Base-by-base conservation (phyloP, 805 yeast species). In the Debaryomyces maramus region DNA sequence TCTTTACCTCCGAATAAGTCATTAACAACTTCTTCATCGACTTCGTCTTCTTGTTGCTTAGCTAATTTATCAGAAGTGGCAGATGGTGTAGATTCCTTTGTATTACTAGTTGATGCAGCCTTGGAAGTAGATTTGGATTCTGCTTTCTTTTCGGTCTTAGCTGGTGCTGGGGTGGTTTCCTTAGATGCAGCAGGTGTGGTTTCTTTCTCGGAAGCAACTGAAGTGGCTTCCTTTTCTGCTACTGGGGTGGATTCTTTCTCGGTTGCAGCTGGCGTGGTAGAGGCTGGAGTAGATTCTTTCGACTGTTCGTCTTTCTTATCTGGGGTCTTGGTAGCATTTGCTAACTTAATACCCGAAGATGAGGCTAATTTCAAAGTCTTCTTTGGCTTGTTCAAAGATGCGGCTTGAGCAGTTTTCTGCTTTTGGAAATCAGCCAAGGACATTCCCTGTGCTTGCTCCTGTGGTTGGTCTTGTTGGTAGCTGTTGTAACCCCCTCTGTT, bases 1-100 rank as follows among this genome's bases (percentile, higher is more conserved):
- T 91, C 99, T 67, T 93, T 93, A 58, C 96, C 96, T 49, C 97
- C 97, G 59, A 88, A 93, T 86, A 93, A 70, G 56, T 95, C 99
- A 43, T 79, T 83, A 48, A 93, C 88, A 48, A 90, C 79, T 53
- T 84, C 93, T 57, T 86, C 86, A 61, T 91, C 97, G 41, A 90
- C 75, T 55, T 77, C 80, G 27, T 85, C 91, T 59, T 85, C 95
- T 63, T 81, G 88, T 56, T 82, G 88, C 50, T 77, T 80, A 50
- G 67, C 68, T 23, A 81, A 51, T 5, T 77, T 72, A 44, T 79
- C 88, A 33, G 63, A 47, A 14, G 46, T 30, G 15, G 40, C 28
- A 18, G 41, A 23, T 15, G 55, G 42, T 22, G 59, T 44, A n/a
- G 49, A 15, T 20, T 39, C 49, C 32, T 41, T 47, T n/a, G 56